phyloP scores from a whole-genome alignment of 2,329 filamentous ascomycete genomes.

The Trichoderma harzianum region DNA sequence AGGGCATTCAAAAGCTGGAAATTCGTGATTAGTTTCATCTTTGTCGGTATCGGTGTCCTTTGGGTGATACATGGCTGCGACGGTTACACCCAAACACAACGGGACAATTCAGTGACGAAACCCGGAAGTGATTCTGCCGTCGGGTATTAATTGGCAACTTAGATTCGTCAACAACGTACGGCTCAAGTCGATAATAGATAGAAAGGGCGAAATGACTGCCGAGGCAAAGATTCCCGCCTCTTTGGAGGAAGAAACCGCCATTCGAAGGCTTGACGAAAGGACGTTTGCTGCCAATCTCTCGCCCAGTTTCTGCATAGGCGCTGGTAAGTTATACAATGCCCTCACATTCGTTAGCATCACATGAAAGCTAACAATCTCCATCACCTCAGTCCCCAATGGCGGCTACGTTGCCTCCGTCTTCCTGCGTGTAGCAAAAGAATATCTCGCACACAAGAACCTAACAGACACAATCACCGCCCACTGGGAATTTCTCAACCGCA shows the following conservation, averaged over 20 bases:
- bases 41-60: neutral
- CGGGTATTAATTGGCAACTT: neutral
- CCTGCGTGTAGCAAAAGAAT: constrained; percentile 33
- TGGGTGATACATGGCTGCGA: neutral
- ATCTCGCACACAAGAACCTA: constrained; percentile 35
- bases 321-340: neutral
- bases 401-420: constrained; percentile 44
- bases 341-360: neutral
- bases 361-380: neutral
- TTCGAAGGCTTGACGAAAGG: constrained; percentile 12
- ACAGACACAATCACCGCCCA: constrained; percentile 39
- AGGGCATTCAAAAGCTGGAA: neutral
- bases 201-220: neutral
- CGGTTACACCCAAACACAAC: neutral
- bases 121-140: neutral
- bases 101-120: neutral
- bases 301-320: constrained; percentile 15
- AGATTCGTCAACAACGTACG: neutral
- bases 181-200: neutral
- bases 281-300: constrained; percentile 12
- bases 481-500: constrained; percentile 42
- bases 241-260: neutral
- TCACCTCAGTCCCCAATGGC: constrained; percentile 42
- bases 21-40: neutral
- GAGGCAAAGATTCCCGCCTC: constrained; percentile 11